A percentile compares a stretch with the other conserved stretches of the same genome.
phyloP scores from a whole-genome alignment of 345 rosid genomes.

The Litchi chinensis region DNA sequence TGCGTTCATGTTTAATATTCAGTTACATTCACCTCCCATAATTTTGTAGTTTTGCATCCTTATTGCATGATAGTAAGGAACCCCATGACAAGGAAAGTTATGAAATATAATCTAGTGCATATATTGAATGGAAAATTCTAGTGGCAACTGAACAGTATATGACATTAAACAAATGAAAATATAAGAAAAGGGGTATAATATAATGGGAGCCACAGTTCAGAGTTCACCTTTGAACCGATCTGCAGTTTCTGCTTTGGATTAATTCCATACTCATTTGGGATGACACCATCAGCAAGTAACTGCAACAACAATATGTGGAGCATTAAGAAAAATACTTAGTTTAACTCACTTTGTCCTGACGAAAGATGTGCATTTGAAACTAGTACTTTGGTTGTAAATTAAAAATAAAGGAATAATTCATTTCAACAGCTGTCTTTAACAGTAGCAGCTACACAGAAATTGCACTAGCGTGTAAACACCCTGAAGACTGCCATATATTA shows the following conservation, averaged over 20 bases:
- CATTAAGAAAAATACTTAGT: constrained; percentile 3
- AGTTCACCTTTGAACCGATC: constrained; percentile 89
- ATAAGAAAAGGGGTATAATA: neutral
- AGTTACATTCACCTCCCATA: neutral
- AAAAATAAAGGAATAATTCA: neutral
- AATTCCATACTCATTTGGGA: constrained; percentile 97
- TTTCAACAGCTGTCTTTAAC: neutral
- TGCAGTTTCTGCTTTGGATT: constrained; percentile 94
- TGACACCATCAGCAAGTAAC: constrained; percentile 98
- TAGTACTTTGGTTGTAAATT: neutral
- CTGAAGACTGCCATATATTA: neutral
- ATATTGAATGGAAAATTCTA: neutral
- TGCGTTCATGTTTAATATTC: neutral
- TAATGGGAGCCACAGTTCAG: neutral
- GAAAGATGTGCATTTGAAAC: neutral
- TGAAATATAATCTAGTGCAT: neutral
- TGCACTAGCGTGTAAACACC: neutral
- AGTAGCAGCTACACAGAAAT: neutral
- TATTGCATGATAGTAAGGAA: constrained; percentile 1
- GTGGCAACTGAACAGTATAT: neutral
- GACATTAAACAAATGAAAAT: neutral
- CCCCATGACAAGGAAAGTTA: neutral
- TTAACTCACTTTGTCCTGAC: constrained; percentile 15
- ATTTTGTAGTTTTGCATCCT: neutral
- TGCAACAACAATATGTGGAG: constrained; percentile 47